phyloP scores from a whole-genome alignment of 2,329 filamentous ascomycete genomes.

The Ophiocordyceps camponoti-leonardi region DNA sequence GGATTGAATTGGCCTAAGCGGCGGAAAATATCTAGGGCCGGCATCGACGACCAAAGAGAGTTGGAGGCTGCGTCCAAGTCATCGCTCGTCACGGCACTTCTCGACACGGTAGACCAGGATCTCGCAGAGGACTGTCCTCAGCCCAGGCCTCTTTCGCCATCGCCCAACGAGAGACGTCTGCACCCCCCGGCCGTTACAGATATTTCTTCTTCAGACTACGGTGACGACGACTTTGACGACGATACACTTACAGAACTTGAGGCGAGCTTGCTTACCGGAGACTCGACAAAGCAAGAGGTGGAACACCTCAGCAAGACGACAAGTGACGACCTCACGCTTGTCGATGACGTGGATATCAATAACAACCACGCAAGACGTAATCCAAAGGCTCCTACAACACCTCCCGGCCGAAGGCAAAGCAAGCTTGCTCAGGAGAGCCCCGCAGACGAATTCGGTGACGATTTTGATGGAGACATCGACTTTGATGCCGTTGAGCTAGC shows the following conservation, averaged over 20 bases:
- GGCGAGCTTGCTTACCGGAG: slow-evolving; percentile 17
- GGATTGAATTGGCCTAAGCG: slow-evolving; percentile 57
- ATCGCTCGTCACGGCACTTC: slow-evolving; percentile 41
- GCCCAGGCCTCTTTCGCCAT: slow-evolving; percentile 20
- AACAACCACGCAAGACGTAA: background rate
- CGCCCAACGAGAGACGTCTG: slow-evolving; percentile 21
- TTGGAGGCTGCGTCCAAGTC: slow-evolving; percentile 35
- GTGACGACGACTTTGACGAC: slow-evolving; percentile 41
- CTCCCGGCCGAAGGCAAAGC: background rate
- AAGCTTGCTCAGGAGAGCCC: slow-evolving; percentile 4
- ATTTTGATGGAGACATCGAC: slow-evolving; percentile 56
- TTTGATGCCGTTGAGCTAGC: slow-evolving; percentile 60
- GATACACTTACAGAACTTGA: slow-evolving; percentile 39
- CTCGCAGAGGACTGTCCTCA: slow-evolving; percentile 24
- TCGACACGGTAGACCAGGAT: slow-evolving; percentile 46
- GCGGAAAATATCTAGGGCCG: slow-evolving; percentile 31
- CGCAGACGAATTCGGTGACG: slow-evolving; percentile 19
- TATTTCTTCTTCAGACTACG: slow-evolving; percentile 28
- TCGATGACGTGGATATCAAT: background rate
- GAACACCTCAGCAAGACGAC: background rate
- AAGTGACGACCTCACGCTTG: background rate
- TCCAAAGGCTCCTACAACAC: background rate
- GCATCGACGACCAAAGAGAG: slow-evolving; percentile 17
- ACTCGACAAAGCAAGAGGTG: background rate
- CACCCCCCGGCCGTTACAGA: slow-evolving; percentile 3